Conservation (phyloP, 306 rosid species). For the Canavalia ensiformis region DNA sequence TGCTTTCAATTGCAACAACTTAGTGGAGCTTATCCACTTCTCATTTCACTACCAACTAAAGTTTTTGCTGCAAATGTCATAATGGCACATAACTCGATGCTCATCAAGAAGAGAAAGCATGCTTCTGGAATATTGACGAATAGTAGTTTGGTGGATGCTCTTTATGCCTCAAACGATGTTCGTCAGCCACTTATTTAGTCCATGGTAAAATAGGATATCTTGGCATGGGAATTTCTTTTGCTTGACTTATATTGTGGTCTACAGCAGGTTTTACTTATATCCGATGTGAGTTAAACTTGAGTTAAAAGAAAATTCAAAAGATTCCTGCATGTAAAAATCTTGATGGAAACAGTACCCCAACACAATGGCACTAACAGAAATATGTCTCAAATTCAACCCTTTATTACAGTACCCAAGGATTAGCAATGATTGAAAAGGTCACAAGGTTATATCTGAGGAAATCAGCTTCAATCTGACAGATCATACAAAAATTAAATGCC, state of each 20-base stretch:
- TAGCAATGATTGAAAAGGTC: slow-evolving; percentile 32
- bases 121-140: slow-evolving; percentile 44
- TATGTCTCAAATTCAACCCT: slow-evolving; percentile 7
- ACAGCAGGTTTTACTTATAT: neutral
- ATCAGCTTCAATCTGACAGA: slow-evolving; percentile 52
- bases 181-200: slow-evolving; percentile 41
- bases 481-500: slow-evolving; percentile 31
- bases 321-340: neutral
- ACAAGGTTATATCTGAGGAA: slow-evolving; percentile 50
- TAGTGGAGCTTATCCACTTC: neutral
- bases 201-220: slow-evolving; percentile 38
- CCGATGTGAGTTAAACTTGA: slow-evolving; percentile 1
- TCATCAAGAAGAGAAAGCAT: slow-evolving; percentile 44
- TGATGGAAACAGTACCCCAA: slow-evolving; percentile 4
- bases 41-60: neutral
- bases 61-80: slow-evolving; percentile 47
- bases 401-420: slow-evolving; percentile 46
- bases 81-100: slow-evolving; percentile 52
- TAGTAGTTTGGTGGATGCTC: slow-evolving; percentile 34
- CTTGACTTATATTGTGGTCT: neutral
- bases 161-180: slow-evolving; percentile 19
- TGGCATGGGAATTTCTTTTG: slow-evolving; percentile 8
- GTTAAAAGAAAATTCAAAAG: slow-evolving; percentile 12
- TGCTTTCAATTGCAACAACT: neutral
- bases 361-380: neutral